Conservation (phyloP, 306 rosid genomes). For the Vigna nakashimae region DNA sequence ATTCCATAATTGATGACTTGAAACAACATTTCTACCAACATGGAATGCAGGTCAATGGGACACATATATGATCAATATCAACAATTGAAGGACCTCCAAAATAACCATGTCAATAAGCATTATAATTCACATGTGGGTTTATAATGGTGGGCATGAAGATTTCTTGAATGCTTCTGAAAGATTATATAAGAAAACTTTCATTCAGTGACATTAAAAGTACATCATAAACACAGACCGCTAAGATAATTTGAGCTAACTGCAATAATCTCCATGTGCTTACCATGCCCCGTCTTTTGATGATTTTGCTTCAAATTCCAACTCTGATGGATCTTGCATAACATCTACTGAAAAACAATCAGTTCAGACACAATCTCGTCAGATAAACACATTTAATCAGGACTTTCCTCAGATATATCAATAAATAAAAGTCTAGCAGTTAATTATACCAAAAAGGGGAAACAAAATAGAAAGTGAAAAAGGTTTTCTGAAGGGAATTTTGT, state of each 20-base stretch:
- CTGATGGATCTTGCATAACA: constrained; percentile 56
- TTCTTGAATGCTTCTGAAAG: background rate
- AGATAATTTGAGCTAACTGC: constrained; percentile 21
- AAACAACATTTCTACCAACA: background rate
- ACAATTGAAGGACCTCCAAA: constrained; percentile 21
- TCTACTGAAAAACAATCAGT: constrained; percentile 53
- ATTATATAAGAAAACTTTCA: constrained; percentile 28
- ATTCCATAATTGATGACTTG: constrained; percentile 2
- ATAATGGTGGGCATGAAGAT: constrained; percentile 8
- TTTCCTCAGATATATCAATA: background rate
- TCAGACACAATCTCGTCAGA: constrained; percentile 38
- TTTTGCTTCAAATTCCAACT: constrained; percentile 90
- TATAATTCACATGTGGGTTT: background rate
- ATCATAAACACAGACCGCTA: constrained; percentile 1
- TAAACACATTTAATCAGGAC: constrained; percentile 23
- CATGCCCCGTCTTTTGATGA: constrained; percentile 97
- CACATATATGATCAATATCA: background rate
- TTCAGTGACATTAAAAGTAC: background rate
- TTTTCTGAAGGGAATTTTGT: background rate
- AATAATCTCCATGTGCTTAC: constrained; percentile 52
- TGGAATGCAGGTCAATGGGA: background rate
- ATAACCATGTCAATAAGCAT: constrained; percentile 4
- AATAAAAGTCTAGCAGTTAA: constrained; percentile 23
- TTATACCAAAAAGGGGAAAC: background rate
- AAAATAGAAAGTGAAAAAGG: constrained; percentile 27